Percentiles rank a stretch among this genome's conserved stretches.
Evolutionary conservation across 2,329 filamentous ascomycete species (phyloP).

Genomic region (Fusarium denticulatum): DNA sequence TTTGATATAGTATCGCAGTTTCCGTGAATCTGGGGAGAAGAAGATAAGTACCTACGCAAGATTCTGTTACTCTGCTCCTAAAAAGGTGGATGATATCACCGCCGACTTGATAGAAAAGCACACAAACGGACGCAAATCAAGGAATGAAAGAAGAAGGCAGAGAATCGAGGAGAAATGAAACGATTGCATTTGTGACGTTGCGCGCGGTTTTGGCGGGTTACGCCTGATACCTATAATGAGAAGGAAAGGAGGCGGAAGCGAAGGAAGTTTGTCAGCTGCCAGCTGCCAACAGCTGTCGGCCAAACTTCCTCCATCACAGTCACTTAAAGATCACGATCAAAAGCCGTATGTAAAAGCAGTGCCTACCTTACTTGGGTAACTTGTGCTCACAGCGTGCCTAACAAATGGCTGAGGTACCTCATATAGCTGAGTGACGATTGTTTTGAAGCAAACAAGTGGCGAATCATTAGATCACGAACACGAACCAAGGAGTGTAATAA

Average conservation of each 20-base stretch:
- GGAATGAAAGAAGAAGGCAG: not conserved
- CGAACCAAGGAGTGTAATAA: not conserved
- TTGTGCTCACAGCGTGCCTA: not conserved
- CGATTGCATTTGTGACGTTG: slow-evolving; percentile 10
- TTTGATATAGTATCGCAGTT: slow-evolving; percentile 24
- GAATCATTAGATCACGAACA: not conserved
- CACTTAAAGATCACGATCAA: not conserved
- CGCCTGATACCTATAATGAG: not conserved
- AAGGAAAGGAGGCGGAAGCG: not conserved
- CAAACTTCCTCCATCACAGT: slow-evolving; percentile 17
- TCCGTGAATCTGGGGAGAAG: slow-evolving; percentile 27
- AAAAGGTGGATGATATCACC: not conserved
- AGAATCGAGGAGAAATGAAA: not conserved
- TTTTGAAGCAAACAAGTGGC: not conserved
- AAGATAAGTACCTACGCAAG: not conserved
- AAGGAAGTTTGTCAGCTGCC: slow-evolving; percentile 17
- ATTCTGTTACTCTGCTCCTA: not conserved
- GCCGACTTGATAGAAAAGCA: not conserved
- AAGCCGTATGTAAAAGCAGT: not conserved
- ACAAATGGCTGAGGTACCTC: not conserved
- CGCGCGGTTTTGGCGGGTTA: slow-evolving; percentile 9
- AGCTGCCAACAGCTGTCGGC: slow-evolving; percentile 24
- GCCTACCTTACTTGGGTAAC: not conserved
- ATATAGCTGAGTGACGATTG: slow-evolving; percentile 3
- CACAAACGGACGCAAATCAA: not conserved